Evolutionary conservation across 2,329 filamentous ascomycete genomes (phyloP).

Genomic region (Talaromyces verruculosus): DNA sequence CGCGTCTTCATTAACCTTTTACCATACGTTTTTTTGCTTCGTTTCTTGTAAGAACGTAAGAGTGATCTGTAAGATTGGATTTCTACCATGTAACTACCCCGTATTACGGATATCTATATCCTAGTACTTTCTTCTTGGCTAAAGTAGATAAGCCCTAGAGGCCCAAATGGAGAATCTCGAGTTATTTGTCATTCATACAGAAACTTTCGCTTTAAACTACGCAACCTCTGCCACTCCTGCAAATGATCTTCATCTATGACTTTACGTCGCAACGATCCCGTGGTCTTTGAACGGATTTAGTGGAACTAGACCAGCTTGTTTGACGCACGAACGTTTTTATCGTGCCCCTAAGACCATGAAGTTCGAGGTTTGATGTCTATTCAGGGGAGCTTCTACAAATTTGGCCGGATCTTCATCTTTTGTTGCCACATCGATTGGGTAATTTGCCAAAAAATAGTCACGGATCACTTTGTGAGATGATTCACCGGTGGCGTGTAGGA

Average conservation of each 20-base stretch:
- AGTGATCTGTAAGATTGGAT: neutral
- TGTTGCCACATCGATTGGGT: neutral
- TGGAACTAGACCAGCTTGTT: neutral
- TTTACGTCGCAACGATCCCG: neutral
- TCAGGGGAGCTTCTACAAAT: neutral
- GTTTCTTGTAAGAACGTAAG: neutral
- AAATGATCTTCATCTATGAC: neutral
- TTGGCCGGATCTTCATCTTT: neutral
- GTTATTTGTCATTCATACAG: neutral
- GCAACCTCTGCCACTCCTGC: neutral
- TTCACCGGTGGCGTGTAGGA: neutral
- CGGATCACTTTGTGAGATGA: neutral
- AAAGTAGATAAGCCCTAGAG: neutral
- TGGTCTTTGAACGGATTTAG: neutral
- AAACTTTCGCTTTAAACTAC: neutral
- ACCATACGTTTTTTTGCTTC: neutral
- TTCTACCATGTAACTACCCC: neutral
- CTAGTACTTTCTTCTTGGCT: neutral
- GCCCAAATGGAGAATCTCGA: neutral
- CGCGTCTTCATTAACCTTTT: neutral
- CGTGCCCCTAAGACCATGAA: neutral
- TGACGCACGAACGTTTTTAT: neutral
- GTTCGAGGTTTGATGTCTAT: neutral
- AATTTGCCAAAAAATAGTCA: neutral
- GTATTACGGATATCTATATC: neutral